Conservation (phyloP, 164 flowering plant species). For the Berberis vulgaris region DNA sequence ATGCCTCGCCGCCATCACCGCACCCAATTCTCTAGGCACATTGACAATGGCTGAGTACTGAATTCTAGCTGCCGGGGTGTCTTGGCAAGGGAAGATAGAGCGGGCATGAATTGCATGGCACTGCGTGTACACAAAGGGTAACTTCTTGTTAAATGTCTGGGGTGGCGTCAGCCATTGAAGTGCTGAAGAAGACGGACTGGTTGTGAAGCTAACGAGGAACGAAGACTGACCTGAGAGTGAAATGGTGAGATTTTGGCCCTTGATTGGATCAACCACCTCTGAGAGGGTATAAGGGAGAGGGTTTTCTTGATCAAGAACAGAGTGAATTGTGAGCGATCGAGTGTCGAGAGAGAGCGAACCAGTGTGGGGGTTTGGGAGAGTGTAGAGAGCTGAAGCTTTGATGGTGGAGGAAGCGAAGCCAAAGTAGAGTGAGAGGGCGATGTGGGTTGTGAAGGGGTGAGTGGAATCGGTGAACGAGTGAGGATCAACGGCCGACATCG, state of each 20-base stretch:
- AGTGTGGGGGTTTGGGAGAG: constrained; percentile 51
- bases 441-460: constrained; percentile 69
- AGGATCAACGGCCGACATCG: constrained; percentile 81
- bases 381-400: constrained; percentile 52
- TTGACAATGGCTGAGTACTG: constrained; percentile 55
- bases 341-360: constrained; percentile 72
- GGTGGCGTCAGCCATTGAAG: constrained; percentile 90
- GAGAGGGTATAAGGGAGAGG: constrained; percentile 50
- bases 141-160: constrained; percentile 54
- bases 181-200: constrained; percentile 65
- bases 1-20: constrained; percentile 81
- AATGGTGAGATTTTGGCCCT: constrained; percentile 47
- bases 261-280: constrained; percentile 40
- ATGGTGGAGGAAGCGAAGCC: constrained; percentile 70
- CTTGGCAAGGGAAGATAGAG: constrained; percentile 89
- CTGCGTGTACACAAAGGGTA: constrained; percentile 85
- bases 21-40: constrained; percentile 56
- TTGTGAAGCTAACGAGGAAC: constrained; percentile 38
- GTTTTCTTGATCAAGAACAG: constrained; percentile 43
- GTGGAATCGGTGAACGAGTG: constrained; percentile 85
- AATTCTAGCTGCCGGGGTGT: constrained; percentile 82
- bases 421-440: constrained; percentile 68
- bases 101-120: constrained; percentile 91
- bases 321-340: constrained; percentile 52
- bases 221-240: constrained; percentile 41